Evolutionary conservation across 495 filamentous ascomycete genomes (phyloP).

Genomic region (Penicillium coffeae): DNA sequence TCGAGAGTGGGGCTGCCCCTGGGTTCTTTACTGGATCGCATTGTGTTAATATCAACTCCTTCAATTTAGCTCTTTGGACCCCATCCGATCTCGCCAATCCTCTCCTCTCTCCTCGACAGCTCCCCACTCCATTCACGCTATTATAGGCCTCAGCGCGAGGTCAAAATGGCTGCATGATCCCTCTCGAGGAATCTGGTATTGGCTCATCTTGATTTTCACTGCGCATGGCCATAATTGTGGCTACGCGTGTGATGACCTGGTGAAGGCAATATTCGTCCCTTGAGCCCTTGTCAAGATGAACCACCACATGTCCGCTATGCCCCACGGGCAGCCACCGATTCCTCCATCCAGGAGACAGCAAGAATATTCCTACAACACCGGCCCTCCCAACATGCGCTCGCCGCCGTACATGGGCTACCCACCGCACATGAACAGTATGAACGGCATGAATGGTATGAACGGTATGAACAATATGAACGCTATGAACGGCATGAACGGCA

Average conservation of each 20-base stretch:
- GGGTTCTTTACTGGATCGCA: conserved; percentile 1
- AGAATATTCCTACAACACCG: conserved; percentile 46
- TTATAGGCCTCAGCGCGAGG: conserved; percentile 8
- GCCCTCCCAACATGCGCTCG: conserved; percentile 42
- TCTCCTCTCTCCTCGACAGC: neutral
- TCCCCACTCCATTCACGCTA: neutral
- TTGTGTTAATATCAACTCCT: conserved; percentile 8
- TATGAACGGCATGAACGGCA: conserved; percentile 3
- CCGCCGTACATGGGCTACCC: conserved; percentile 45
- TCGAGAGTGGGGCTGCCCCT: neutral
- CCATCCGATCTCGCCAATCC: conserved; percentile 5
- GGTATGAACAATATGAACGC: conserved; percentile 2
- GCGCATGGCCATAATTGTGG: conserved; percentile 47
- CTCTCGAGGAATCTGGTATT: conserved; percentile 18
- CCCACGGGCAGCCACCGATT: conserved; percentile 54
- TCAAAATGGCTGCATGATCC: conserved; percentile 40
- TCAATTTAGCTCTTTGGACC: conserved; percentile 5
- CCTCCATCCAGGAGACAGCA: conserved; percentile 47
- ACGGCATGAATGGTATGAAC: conserved; percentile 5
- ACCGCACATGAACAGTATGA: conserved; percentile 30
- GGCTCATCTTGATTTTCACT: conserved; percentile 16
- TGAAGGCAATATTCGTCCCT: conserved; percentile 34
- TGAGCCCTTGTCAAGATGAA: conserved; percentile 50
- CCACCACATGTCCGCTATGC: conserved; percentile 50
- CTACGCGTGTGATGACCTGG: conserved; percentile 38